phyloP scores from a whole-genome alignment of 495 filamentous ascomycete genomes.

The Thozetella sp. region DNA sequence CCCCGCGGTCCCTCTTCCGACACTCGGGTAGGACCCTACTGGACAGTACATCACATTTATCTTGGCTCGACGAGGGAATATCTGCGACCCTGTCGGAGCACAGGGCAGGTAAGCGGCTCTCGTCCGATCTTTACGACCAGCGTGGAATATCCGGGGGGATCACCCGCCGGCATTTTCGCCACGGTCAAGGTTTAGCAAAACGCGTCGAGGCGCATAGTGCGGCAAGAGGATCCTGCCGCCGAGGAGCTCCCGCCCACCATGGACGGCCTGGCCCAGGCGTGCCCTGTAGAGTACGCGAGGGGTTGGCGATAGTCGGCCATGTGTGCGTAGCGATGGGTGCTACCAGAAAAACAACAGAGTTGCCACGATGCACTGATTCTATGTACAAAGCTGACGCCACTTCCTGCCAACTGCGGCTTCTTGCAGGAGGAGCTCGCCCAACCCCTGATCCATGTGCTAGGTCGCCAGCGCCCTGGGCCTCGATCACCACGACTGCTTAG shows the following conservation, averaged over 20 bases:
- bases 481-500: neutral
- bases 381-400: constrained; percentile 1
- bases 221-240: neutral
- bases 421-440: neutral
- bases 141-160: neutral
- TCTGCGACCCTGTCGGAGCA: neutral
- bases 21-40: neutral
- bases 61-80: neutral
- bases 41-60: neutral
- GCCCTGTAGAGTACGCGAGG: neutral
- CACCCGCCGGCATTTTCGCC: neutral
- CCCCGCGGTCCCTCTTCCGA: too few relatives aligned
- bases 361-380: too few relatives aligned
- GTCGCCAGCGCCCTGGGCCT: neutral
- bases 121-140: neutral
- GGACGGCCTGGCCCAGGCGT: neutral
- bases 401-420: neutral
- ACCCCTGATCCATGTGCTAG: constrained; percentile 1
- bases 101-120: neutral
- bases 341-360: too few relatives aligned
- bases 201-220: neutral
- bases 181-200: neutral
- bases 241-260: neutral
- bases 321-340: too few relatives aligned
- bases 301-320: too few relatives aligned